phyloP scores from a whole-genome alignment of 2,329 filamentous ascomycete species.

The Diplodia corticola region DNA sequence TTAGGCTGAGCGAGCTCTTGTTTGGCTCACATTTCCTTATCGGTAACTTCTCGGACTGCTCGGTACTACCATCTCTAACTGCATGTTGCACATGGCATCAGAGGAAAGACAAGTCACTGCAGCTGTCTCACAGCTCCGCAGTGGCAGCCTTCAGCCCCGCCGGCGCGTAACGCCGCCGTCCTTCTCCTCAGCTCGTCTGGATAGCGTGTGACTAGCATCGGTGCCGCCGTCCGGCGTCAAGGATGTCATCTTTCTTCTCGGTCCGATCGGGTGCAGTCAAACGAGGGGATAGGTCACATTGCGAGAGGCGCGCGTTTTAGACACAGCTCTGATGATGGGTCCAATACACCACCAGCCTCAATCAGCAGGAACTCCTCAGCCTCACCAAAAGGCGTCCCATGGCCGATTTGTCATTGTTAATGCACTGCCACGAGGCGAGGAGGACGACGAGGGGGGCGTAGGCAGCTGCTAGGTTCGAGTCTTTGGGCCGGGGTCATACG shows the following conservation, averaged over 20 bases:
- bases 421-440: neutral
- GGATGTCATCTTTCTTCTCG: neutral
- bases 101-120: neutral
- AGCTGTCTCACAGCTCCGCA: neutral
- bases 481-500: neutral
- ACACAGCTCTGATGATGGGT: neutral
- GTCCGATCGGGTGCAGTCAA: neutral
- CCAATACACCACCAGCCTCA: neutral
- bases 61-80: neutral
- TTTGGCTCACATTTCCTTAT: neutral
- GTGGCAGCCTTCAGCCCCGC: neutral
- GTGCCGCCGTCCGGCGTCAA: neutral
- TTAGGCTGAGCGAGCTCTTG: neutral
- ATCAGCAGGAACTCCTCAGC: neutral
- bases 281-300: neutral
- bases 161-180: neutral
- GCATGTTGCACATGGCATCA: neutral
- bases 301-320: neutral
- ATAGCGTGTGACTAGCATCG: neutral
- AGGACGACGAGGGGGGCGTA: no score
- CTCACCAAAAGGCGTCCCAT: neutral
- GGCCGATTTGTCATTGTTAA: neutral
- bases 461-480: neutral
- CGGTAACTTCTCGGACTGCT: neutral
- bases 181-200: neutral